Evolutionary conservation across 805 yeast genomes (phyloP), one percentile per base, ranked within the genome.

Genomic region (Yamadazyma ubonensis): DNA sequence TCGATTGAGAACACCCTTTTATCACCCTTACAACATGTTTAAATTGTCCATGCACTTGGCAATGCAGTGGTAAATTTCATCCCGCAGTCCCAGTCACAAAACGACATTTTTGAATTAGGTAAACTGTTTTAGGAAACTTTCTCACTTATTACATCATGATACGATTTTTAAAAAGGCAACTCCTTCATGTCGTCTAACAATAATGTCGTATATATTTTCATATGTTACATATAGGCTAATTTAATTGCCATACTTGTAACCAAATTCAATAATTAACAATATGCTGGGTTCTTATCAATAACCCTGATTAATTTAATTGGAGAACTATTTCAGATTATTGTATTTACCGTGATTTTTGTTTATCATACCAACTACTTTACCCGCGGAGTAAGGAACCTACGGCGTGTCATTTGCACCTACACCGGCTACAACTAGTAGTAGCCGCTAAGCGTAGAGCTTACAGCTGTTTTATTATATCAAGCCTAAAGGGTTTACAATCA

Each of bases 141-240:
- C 19, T 9, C 27, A 17, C 35, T 30, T 30, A 32, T 32, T 32
- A 32, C 35, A 32, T 32, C 35, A 32, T 32, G 35, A 20, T 12
- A 10, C 20, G 27, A 23, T 10, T 23, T 12, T 23, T 10, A 23
- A 10, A 10, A 10, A 23, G 26, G 26, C n/a, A 23, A 23, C 26
- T 23, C 26, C 26, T 23, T 10, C 12, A 23, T 23, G 10, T 27
- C 17, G 18, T 11, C 8, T 12, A 27, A n/a, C 9, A 21, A 6
- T 16, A 32, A 21, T 32, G 35, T 32, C 35, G 35, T 20, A 16
- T 12, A 21, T 8, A 17, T 6, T 10, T 9, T n/a, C n/a, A n/a
- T n/a, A 29, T 29, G 33, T 29, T 21, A 21, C 16, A 9, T 16
- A 17, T 10, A 12, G 26, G 26, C n/a, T 12, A 10, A 23, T 10